Base-by-base conservation (phyloP, 2,329 filamentous ascomycete species). In the Fusarium ambrosium region DNA sequence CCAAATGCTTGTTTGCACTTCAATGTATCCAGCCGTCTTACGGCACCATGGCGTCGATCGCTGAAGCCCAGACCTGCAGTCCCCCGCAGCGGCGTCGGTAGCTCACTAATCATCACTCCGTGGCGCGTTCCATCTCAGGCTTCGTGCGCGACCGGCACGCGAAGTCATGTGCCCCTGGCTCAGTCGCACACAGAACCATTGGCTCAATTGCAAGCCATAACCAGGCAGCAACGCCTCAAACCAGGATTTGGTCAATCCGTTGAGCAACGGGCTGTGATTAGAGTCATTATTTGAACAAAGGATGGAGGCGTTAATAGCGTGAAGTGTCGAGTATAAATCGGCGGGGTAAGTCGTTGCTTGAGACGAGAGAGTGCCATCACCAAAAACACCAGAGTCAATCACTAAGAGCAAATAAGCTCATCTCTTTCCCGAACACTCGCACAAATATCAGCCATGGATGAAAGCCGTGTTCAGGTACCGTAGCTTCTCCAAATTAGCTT, bases 131-230 rank as follows among this genome's bases (percentile, higher is more conserved):
- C 36, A 72, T 70, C 66, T 51, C 48, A 22, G 37, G 58, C 65
- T 70, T 60, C 27, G 56, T 64, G 62, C 76, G 64, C 76, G 77
- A 65, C 59, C 39, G 51, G 58, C 58, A 71, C 77, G 67, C 77
- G 74, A 73, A 69, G 71, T 79, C 77, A 79, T 77, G 76, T 79
- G 77, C 69, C 36, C 22, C 48, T 27, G 62, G 66, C 53, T 68
- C 62, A 55, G n/a, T 34, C 55, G 10, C 18, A 16, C 29, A n/a
- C n/a, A 11, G 32, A 10, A 34, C 59, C 43, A 77, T 75, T 75
- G 73, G 71, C 32, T 36, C 65, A 51, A 61, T 11, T 36, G 22
- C 51, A 77, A 77, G 76, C 68, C 70, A 77, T 71, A 14, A 7
- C 48, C 69, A 77, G 73, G 73, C 73, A 78, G 67, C 68, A 77